These are phyloP conservation scores for Boletus vermiculosoides DNA, from an alignment of 768 basidiomycete genomes.

Conservation along the genomic window DNA sequence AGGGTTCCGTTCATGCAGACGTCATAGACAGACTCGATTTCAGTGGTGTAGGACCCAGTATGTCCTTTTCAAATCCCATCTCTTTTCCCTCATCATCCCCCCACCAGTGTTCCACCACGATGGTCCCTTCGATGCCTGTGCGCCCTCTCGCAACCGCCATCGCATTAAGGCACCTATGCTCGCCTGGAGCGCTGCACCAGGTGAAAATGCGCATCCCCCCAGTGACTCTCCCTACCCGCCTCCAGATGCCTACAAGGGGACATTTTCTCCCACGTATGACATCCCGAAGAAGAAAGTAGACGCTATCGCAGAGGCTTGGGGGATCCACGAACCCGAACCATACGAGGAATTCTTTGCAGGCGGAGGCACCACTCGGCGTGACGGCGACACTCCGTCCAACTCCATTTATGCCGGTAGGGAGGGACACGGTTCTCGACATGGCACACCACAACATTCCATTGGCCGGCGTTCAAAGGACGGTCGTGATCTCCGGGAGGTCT, in stretches of 20 bases:
- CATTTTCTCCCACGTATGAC: slow-evolving; percentile 51
- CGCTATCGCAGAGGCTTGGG: slow-evolving; percentile 90
- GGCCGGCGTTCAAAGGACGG: slow-evolving; percentile 45
- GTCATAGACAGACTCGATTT: slow-evolving; percentile 88
- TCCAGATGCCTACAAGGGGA: slow-evolving; percentile 37
- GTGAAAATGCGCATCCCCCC: slow-evolving; percentile 42
- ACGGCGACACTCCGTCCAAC: slow-evolving; percentile 58
- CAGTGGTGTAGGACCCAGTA: slow-evolving; percentile 81
- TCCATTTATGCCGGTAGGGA: slow-evolving; percentile 71
- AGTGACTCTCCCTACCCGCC: slow-evolving; percentile 52
- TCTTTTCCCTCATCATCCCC: slow-evolving; percentile 1
- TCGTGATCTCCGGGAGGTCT: slow-evolving; percentile 49
- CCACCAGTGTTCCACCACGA: slow-evolving; percentile 85
- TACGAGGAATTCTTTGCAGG: slow-evolving; percentile 89
- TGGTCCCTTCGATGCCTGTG: slow-evolving; percentile 89
- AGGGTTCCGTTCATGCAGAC: slow-evolving; percentile 81
- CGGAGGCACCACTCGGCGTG: slow-evolving; percentile 50
- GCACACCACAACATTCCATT: slow-evolving; percentile 37
- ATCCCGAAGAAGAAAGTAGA: slow-evolving; percentile 83
- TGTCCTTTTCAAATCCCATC: slow-evolving; percentile 32
- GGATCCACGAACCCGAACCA: slow-evolving; percentile 88
- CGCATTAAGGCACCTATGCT: slow-evolving; percentile 79
- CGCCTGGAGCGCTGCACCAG: slow-evolving; percentile 57
- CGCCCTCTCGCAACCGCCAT: slow-evolving; percentile 83
- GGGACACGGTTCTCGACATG: slow-evolving; percentile 37